Conservation (phyloP, 768 basidiomycete species). For the Filobasidium wieringae region DNA sequence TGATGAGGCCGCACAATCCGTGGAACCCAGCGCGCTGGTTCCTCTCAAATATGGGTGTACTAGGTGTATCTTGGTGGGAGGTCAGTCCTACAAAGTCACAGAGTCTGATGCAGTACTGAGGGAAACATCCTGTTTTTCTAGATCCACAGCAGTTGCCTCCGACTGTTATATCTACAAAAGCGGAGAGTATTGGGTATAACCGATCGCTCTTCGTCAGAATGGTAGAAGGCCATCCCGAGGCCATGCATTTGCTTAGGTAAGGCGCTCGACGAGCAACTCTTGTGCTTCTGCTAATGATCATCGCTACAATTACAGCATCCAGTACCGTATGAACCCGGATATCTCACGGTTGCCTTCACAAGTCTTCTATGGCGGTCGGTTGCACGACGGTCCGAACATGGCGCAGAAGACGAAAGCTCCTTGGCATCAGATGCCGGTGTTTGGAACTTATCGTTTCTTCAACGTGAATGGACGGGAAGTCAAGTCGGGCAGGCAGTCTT, state of each 20-base stretch:
- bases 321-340: constrained; percentile 98
- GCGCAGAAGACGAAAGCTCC: constrained; percentile 62
- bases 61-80: constrained; percentile 87
- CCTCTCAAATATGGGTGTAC: constrained; percentile 77
- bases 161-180: constrained; percentile 61
- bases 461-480: constrained; percentile 65
- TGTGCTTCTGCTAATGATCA: neutral
- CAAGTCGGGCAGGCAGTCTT: constrained; percentile 53
- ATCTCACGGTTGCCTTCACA: constrained; percentile 81
- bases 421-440: constrained; percentile 70
- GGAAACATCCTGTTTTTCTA: constrained; percentile 14
- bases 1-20: constrained; percentile 94
- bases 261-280: too few relatives aligned
- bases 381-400: constrained; percentile 85
- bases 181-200: constrained; percentile 60
- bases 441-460: constrained; percentile 81
- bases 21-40: constrained; percentile 87
- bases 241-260: constrained; percentile 81
- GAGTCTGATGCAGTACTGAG: neutral
- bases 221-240: constrained; percentile 63
- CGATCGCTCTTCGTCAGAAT: constrained; percentile 81
- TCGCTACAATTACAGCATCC: constrained; percentile 55
- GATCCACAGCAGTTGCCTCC: constrained; percentile 73
- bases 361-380: constrained; percentile 67
- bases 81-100: constrained; percentile 38